Evolutionary conservation across 78 protist genomes (phyloP), one percentile per base, ranked within the genome.

Genomic region (Thecamonas trahens): DNA sequence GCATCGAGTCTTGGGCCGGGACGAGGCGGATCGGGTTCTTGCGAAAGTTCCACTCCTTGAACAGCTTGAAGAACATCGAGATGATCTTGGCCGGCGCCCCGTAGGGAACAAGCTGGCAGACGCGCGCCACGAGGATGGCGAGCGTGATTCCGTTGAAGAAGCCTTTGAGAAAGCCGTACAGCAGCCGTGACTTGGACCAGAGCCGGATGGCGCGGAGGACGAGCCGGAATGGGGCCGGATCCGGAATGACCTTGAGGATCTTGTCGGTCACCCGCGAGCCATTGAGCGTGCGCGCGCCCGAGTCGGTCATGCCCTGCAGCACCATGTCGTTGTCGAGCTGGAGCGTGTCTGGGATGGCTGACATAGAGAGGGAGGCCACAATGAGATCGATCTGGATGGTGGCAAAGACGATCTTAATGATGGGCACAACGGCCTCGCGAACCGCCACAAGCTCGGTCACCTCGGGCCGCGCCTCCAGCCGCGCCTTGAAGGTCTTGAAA

Each of bases 101-200:
- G 42, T 82, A 84, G 34, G 99, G 99, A 78, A 87, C 94, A 3
- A 89, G 66, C 80, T 96, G 98, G 63, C 97, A 89, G 20, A 89
- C 77, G 39, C 91, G 62, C 18, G 99, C 98, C 18, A 85, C 79
- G 17, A 96, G 47, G 1, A 97, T 45, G 18, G 99, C 98, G 92
- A 92, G 94, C 2, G 95, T 71, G 49, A 97, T 59, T 58, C 99
- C 99, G 20, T 98, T 97, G 14, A 93, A 73, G 50, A 70, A 97
- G 20, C 98, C 98, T 55, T 89, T 38, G 22, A 28, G 29, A 11
- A 3, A 24, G 55, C 26, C 55, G 44, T 39, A 39, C 44, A 7
- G 44, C 44, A 7, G 31, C 17, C 26, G 2, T 49, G 54, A 22
- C 38, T 86, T 67, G 15, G 99, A 97, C 99, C 99, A 96, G 20